Evolutionary conservation across 176 grass and related monocot species (phyloP), one percentile per base, ranked within the genome.

Genomic region (Ensete ventricosum): DNA sequence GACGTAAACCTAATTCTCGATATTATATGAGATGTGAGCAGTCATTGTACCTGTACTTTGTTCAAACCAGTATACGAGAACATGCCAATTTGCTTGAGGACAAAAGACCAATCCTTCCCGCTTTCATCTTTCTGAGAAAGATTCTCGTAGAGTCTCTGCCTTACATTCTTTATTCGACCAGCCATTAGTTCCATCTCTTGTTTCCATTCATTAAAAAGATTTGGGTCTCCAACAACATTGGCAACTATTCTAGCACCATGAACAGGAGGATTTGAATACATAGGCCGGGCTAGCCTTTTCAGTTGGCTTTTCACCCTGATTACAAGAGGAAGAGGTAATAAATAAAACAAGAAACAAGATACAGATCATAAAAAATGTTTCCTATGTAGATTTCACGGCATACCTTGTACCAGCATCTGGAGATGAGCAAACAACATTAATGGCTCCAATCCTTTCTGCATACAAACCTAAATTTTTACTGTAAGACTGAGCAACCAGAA

Each of bases 401-500:
- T 85, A 98, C 95, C 86, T 87, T 25, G 79, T 75, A 12, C 90
- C 90, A 74, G 83, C 80, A 50, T 98, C 90, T 26, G 95, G 72
- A 58, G 95, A 59, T 70, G 86, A 91, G 79, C 95, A 98, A 57
- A 93, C 84, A 27, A 98, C 86, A 81, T 93, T 93, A 76, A 91
- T 93, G 20, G 95, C 95, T 59, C 95, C 90, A n/a, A 93, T 79
- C 55, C 95, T 98, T 91, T 98, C 90, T 73, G 95, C 52, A 78
- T 98, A 98, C 62, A 93, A 84, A 57, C 95, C 95, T 81, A 98
- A 78, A 82, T 98, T 98, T 73, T 98, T 98, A 78, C 90, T 98
- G 79, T 98, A 91, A 63, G 95, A 98, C 74, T 93, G 95, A 20
- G 95, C 90, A 82, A 98, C 90, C 50, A 98, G 85, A 20, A 98